Evolutionary conservation across 352 stramenopile genomes (phyloP).

Genomic region (Pythium graminicola): DNA sequence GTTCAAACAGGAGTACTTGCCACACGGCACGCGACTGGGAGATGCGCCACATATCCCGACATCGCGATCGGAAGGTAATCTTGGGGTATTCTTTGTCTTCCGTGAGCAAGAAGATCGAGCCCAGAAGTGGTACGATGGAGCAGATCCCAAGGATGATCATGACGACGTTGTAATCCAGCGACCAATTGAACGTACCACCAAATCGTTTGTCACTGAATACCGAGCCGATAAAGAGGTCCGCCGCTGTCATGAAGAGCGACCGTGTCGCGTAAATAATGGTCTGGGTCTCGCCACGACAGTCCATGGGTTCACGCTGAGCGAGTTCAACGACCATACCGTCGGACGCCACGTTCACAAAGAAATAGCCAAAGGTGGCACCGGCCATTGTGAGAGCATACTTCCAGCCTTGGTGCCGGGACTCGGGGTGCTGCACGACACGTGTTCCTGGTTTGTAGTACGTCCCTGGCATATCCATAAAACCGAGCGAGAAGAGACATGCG

Average conservation of each 20-base stretch:
- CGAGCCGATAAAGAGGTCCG: constrained; percentile 46
- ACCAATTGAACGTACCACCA: constrained; percentile 39
- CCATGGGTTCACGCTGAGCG: constrained; percentile 53
- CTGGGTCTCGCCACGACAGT: constrained; percentile 48
- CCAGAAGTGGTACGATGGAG: constrained; percentile 35
- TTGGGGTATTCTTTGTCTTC: constrained; percentile 35
- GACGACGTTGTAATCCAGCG: constrained; percentile 35
- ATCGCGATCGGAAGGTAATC: constrained; percentile 26
- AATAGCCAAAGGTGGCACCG: constrained; percentile 76
- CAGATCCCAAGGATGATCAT: constrained; percentile 31
- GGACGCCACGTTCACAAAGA: constrained; percentile 78
- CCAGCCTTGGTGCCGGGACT: constrained; percentile 31
- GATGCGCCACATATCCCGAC: constrained; percentile 52
- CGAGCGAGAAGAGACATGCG: constrained; percentile 33
- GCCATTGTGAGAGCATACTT: constrained; percentile 68
- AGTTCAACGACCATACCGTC: constrained; percentile 78
- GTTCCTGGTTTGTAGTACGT: constrained; percentile 21
- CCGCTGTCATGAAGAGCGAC: constrained; percentile 37
- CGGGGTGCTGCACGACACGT: constrained; percentile 16
- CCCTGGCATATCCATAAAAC: constrained; percentile 17
- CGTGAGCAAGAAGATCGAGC: constrained; percentile 45
- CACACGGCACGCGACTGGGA: constrained; percentile 63
- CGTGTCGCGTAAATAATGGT: constrained; percentile 40
- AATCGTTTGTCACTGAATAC: constrained; percentile 36
- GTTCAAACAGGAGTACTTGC: constrained; percentile 65